phyloP scores from a whole-genome alignment of 1,139 yeast genomes.

The Hansenula sp. region DNA sequence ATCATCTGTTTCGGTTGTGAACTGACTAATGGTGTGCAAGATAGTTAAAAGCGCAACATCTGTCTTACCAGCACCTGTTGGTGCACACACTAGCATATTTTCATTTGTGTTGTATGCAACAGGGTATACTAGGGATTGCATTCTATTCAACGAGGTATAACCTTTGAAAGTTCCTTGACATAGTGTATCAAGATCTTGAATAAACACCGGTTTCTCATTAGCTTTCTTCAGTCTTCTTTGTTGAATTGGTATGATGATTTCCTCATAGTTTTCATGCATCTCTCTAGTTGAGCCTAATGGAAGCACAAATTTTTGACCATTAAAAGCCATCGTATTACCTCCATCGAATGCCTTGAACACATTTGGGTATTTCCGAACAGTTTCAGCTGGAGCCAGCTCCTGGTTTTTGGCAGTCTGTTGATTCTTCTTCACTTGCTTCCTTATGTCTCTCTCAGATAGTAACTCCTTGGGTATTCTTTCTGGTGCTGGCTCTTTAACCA shows the following conservation, averaged over 20 bases:
- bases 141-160: slow-evolving; percentile 73
- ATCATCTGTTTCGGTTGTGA: slow-evolving; percentile 40
- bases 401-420: slow-evolving; percentile 46
- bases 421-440: slow-evolving; percentile 52
- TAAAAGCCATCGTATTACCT: slow-evolving; percentile 64
- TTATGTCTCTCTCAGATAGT: slow-evolving; percentile 54
- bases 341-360: slow-evolving; percentile 73
- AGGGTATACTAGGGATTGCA: slow-evolving; percentile 90
- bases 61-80: slow-evolving; percentile 99
- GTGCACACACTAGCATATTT: slow-evolving; percentile 97
- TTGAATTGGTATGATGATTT: slow-evolving; percentile 73
- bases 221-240: slow-evolving; percentile 35
- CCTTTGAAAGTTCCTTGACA: slow-evolving; percentile 84
- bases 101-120: slow-evolving; percentile 92
- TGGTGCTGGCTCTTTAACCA: slow-evolving; percentile 12
- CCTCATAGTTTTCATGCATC: slow-evolving; percentile 66
- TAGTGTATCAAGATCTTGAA: slow-evolving; percentile 63
- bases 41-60: slow-evolving; percentile 90
- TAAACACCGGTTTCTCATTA: slow-evolving; percentile 50
- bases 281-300: slow-evolving; percentile 80
- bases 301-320: slow-evolving; percentile 74
- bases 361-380: slow-evolving; percentile 70
- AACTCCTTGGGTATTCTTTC: slow-evolving; percentile 25
- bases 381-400: slow-evolving; percentile 41
- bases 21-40: slow-evolving; percentile 73